Evolutionary conservation across 2,329 filamentous ascomycete species (phyloP), one percentile per base, ranked within the genome.

Genomic region (Nemania abortiva): DNA sequence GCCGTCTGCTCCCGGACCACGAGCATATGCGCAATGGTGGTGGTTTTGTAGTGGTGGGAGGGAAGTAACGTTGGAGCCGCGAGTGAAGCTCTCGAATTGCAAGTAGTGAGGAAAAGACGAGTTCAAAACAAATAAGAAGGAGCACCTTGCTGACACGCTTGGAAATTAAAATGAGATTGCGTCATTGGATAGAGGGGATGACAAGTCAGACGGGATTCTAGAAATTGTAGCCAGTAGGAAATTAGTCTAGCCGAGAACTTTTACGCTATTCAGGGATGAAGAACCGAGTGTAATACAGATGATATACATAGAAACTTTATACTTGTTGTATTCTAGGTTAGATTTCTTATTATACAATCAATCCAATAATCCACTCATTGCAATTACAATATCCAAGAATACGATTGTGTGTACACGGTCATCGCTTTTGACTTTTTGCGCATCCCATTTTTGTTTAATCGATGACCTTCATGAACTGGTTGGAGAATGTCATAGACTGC

Each of bases 391-490:
- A 54, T 53, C 39, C 34, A 61, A 56, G 49, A 65, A 53, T 22
- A 29, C 45, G 18, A 45, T 64, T 24, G 49, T 9, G 37, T 58
- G 15, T 70, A 68, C 56, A 70, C 2, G 13, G 29, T 11, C 9
- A 20, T 37, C 13, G 13, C 22, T 22, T 57, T 42, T 57, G 37
- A 20, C 50, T 54, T 50, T 15, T 22, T 18, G 1, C 56, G 20
- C 13, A 22, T 49, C 31, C 29, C 29, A 15, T n/a, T 34, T 54
- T 24, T 27, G 24, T 27, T 61, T 75, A 78, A 63, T 77, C 75
- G 22, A 78, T 60, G n/a, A 72, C 76, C 64, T 77, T 76, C 77
- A 78, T 78, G 68, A 72, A 76, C 61, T 74, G 74, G 68, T 74
- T 76, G 50, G 74, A 71, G 49, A 73, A 65, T 61, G 72, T 66